Evolutionary conservation across 768 basidiomycete genomes (phyloP), one percentile per base, ranked within the genome.

Genomic region (Pholiota microspora): DNA sequence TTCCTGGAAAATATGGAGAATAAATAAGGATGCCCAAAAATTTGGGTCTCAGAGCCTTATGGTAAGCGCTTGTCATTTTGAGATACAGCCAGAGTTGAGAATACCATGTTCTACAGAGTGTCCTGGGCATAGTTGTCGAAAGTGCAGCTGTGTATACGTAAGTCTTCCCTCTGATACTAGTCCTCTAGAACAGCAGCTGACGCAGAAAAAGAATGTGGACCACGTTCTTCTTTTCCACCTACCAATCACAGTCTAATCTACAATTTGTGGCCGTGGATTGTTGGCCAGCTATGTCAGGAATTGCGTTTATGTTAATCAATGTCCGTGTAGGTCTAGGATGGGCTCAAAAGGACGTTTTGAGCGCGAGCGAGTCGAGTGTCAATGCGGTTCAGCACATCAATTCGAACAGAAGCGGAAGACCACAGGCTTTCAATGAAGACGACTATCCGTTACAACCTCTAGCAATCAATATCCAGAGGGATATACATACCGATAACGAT

Each of bases 101-200:
- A n/a, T n/a, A n/a, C n/a, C n/a, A n/a, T n/a, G n/a, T n/a, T 29
- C n/a, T 42, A 25, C 24, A 51, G 51, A 40, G 32, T 27, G 21
- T 44, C 4, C 51, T 51, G 7, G 51, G 32, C 8, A 42, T 51
- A 15, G 28, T 51, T 6, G 51, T 51, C 29, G 51, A 51, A 15
- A 51, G 51, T 27, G 51, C 51, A 2, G 16, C 27, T 10, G 21
- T 51, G 15, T 51, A 51, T 38, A 51, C 51, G 51, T 51, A 40
- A n/a, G 51, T 36, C 12, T 35, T 16, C 6, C 3, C 16, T 27
- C n/a, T 2, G 6, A 6, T 6, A 29, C 9, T n/a, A 13, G 3
- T 29, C 15, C 10, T n/a, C n/a, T n/a, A 12, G 27, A 40, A 29
- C 8, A 18, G 16, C 10, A 21, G 2, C 13, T 51, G 4, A 47